These are phyloP conservation scores for Penicillium sp. DNA, from an alignment of 2,329 filamentous ascomycete genomes.

Conservation along the genomic window DNA sequence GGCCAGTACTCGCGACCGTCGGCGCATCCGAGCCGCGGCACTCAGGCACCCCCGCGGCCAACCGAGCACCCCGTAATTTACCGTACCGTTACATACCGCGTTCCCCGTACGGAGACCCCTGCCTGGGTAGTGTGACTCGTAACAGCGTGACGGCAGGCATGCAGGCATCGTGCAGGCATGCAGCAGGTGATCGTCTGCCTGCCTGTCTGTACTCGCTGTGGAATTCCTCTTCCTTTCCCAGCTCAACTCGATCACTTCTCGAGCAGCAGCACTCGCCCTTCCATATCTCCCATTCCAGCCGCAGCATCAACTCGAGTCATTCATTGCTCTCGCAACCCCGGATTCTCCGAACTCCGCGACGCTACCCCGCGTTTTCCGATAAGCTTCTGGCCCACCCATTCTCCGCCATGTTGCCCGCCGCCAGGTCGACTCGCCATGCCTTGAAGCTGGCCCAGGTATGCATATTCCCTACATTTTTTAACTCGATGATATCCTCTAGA, in stretches of 20 bases:
- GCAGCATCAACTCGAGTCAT: no score
- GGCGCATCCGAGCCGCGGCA: conserved; percentile 1
- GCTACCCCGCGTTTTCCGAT: conserved; percentile 11
- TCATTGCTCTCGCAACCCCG: not conserved
- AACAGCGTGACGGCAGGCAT: not conserved
- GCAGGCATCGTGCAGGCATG: not conserved
- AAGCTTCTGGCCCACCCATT: conserved; percentile 2
- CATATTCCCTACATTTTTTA: not conserved
- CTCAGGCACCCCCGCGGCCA: not conserved
- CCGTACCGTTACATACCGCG: not conserved
- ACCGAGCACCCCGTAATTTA: not conserved
- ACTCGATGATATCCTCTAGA: not conserved
- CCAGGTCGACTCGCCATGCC: conserved; percentile 36
- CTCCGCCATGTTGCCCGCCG: conserved; percentile 29
- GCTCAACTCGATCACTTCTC: not conserved
- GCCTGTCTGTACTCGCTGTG: not conserved
- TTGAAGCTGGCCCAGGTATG: conserved; percentile 35
- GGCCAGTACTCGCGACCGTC: not conserved
- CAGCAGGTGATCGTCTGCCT: no score
- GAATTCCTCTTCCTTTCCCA: not conserved
- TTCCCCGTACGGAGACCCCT: not conserved
- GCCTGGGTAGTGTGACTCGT: no score
- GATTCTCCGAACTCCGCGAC: not conserved
- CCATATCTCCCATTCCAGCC: not conserved
- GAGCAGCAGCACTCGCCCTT: not conserved